Conservation (phyloP, 73 alveolate species). For the Paramecium pentaurelia region DNA sequence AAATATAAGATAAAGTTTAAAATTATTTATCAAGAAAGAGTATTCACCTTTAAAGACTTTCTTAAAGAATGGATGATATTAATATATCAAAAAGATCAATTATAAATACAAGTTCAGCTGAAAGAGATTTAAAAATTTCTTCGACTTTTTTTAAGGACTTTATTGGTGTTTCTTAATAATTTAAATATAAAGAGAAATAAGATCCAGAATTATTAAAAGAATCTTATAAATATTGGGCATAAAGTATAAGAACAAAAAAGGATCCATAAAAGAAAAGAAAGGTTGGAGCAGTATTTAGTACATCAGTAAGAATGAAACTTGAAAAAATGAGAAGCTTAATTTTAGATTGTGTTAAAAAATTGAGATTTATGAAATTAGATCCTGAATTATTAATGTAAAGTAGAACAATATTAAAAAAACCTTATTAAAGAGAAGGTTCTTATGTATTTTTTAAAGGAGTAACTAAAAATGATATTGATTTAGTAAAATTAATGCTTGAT, state of each 20-base stretch:
- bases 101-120: background rate
- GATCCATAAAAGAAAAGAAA: background rate
- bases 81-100: background rate
- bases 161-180: background rate
- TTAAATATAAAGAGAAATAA: background rate
- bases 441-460: background rate
- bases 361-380: background rate
- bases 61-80: background rate
- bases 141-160: background rate
- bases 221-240: conserved; percentile 15
- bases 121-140: background rate
- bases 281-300: background rate
- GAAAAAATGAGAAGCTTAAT: background rate
- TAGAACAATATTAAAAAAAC: background rate
- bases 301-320: background rate
- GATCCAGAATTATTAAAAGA: background rate
- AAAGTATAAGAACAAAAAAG: background rate
- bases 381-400: background rate
- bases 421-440: conserved; percentile 41
- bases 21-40: background rate
- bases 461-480: background rate
- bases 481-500: background rate
- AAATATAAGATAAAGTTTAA: background rate
- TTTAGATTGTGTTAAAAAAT: background rate
- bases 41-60: background rate